Base-by-base conservation (phyloP, 2,329 filamentous ascomycete genomes). In the Lomentospora prolificans region DNA sequence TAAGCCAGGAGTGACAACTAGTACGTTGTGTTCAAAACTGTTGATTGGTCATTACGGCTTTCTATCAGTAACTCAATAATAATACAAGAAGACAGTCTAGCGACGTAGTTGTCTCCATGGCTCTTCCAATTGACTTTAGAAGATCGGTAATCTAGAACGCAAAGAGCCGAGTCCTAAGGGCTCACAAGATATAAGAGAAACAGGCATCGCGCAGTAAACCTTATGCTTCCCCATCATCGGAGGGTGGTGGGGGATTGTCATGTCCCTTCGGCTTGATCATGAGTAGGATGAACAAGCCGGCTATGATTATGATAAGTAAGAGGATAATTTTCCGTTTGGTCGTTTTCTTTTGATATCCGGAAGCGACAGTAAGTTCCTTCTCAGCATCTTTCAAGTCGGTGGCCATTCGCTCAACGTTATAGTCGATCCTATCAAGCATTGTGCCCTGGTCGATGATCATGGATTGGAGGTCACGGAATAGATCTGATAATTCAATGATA, bases 401-500 rank as follows among this genome's bases (percentile, higher is more conserved):
- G n/a, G 85, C 83, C 88, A 97, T 96, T 59, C 86, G 81, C 72
- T 99, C 94, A 55, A 99, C 90, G 64, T 99, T 99, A 73, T 96
- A 99, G 70, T 99, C 95, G 64, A 95, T 95, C 65, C 94, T 86
- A 70, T 95, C 91, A 22, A 96, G 78, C 80, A 95, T 88, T 12
- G 89, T 94, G 55, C 90, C 90, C 69, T 94, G 88, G 66, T 94
- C 88, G 61, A 95, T 91, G 63, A 95, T 90, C 91, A 99, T 97
- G 51, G 79, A 86, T 70, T 99, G 94, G 28, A 99, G 75, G 65
- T 99, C 94, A 59, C 95, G 89, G 75, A 99, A 99, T 53, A 99
- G 89, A 68, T 96, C 94, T 3, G 92, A 89, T 6, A 99, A 76
- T 67, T 97, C 92, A 65, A 99, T 97, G 70, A 99, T 97, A 57